phyloP scores from a whole-genome alignment of 108 stramenopile genomes.

The Epithemia pelagica region DNA sequence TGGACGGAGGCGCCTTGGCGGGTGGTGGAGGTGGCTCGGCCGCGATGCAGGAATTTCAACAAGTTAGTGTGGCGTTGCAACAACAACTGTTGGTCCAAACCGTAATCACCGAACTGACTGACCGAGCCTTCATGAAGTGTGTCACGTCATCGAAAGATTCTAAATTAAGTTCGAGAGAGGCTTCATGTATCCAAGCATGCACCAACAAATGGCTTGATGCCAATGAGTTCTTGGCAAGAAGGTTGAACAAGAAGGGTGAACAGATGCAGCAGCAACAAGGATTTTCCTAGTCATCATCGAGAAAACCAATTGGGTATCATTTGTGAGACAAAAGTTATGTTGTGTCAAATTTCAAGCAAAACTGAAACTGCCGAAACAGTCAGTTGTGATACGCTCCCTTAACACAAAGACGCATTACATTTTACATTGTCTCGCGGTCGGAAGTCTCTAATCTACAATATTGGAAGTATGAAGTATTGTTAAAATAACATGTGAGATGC shows the following conservation, averaged over 20 bases:
- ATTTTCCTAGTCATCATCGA: not conserved
- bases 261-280: slow-evolving; percentile 16
- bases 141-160: slow-evolving; percentile 39
- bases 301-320: too few relatives aligned
- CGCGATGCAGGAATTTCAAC: slow-evolving; percentile 56
- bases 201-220: slow-evolving; percentile 83
- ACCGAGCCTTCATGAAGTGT: slow-evolving; percentile 68
- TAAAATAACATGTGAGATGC: too few relatives aligned
- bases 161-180: slow-evolving; percentile 56
- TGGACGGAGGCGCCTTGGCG: not conserved
- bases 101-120: slow-evolving; percentile 62
- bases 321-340: too few relatives aligned
- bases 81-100: slow-evolving; percentile 74
- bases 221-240: slow-evolving; percentile 76
- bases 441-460: too few relatives aligned
- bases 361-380: too few relatives aligned
- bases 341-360: too few relatives aligned
- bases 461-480: too few relatives aligned
- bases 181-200: slow-evolving; percentile 60
- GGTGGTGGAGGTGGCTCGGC: slow-evolving; percentile 6
- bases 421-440: too few relatives aligned
- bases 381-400: too few relatives aligned
- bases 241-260: slow-evolving; percentile 59
- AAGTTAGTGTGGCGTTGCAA: slow-evolving; percentile 51
- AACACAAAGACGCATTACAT: too few relatives aligned